Conservation (phyloP, 1,284 basidiomycete species). For the Veloporphyrellus conicus region DNA sequence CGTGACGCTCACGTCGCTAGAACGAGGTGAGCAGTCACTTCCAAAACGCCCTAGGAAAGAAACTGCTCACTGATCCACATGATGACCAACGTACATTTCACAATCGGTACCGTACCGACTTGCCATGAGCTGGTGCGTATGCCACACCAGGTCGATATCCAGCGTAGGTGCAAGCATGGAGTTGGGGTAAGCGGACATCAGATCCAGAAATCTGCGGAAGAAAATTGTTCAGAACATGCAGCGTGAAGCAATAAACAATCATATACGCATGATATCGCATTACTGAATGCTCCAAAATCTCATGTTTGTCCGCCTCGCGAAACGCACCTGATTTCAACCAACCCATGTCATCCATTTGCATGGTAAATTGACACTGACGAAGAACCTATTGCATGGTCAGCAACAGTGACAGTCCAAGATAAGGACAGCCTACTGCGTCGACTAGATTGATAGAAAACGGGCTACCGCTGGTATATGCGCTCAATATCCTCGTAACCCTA, state of each 20-base stretch:
- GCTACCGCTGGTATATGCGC: slow-evolving; percentile 34
- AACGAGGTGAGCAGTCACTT: neutral
- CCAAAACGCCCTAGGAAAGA: neutral
- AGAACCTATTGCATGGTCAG: slow-evolving; percentile 31
- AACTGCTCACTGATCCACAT: slow-evolving; percentile 36
- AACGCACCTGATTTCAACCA: slow-evolving; percentile 27
- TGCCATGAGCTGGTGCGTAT: slow-evolving; percentile 43
- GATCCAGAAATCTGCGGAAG: slow-evolving; percentile 25
- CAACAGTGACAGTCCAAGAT: neutral
- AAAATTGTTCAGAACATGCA: neutral
- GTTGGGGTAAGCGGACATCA: slow-evolving; percentile 15
- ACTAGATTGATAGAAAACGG: slow-evolving; percentile 40
- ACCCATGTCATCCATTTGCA: slow-evolving; percentile 34
- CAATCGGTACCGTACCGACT: slow-evolving; percentile 34
- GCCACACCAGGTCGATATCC: slow-evolving; percentile 50
- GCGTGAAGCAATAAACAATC: neutral
- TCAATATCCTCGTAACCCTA: slow-evolving; percentile 28
- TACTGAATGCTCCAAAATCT: slow-evolving; percentile 32
- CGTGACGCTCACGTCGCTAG: slow-evolving; percentile 34
- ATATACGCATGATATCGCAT: slow-evolving; percentile 41
- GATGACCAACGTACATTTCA: slow-evolving; percentile 27
- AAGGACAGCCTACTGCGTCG: slow-evolving; percentile 32
- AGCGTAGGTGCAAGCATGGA: slow-evolving; percentile 27
- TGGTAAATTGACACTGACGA: slow-evolving; percentile 42
- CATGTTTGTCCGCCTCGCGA: slow-evolving; percentile 17